Percentiles rank a stretch among this genome's conserved stretches.
Evolutionary conservation across 495 filamentous ascomycete genomes (phyloP).

Genomic region (Neurospora sp.): DNA sequence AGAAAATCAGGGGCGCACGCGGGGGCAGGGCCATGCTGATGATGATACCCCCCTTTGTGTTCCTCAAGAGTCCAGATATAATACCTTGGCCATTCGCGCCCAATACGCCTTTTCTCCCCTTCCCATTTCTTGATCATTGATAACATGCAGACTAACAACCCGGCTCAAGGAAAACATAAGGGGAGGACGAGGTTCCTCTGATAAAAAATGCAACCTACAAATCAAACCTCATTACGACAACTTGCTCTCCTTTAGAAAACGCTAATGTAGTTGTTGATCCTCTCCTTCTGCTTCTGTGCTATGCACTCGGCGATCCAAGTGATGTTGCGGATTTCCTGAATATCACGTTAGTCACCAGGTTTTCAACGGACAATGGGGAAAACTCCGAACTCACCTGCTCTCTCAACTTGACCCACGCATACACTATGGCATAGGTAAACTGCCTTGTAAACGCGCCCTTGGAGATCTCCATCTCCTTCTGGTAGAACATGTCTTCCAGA

Average conservation of each 20-base stretch:
- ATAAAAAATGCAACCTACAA: conserved; percentile 9
- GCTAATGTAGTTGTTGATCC: conserved; percentile 97
- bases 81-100: not conserved
- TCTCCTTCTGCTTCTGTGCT: conserved; percentile 98
- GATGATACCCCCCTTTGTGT: conserved; percentile 2
- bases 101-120: not conserved
- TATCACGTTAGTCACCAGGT: not conserved
- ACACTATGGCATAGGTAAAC: conserved; percentile 91
- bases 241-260: conserved; percentile 52
- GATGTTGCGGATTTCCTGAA: conserved; percentile 95
- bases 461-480: conserved; percentile 97
- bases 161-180: not conserved
- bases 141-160: not conserved
- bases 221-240: not conserved
- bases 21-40: not conserved
- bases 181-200: not conserved
- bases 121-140: not conserved
- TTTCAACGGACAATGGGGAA: not conserved
- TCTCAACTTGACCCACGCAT: conserved; percentile 94
- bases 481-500: conserved; percentile 95
- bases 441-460: conserved; percentile 93
- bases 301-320: conserved; percentile 99
- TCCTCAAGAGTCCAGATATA: conserved; percentile 3
- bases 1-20: not conserved
- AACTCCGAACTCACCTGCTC: conserved; percentile 65